Evolutionary conservation across 2,329 filamentous ascomycete species (phyloP).

Genomic region (Zasmidium citrigriseum): DNA sequence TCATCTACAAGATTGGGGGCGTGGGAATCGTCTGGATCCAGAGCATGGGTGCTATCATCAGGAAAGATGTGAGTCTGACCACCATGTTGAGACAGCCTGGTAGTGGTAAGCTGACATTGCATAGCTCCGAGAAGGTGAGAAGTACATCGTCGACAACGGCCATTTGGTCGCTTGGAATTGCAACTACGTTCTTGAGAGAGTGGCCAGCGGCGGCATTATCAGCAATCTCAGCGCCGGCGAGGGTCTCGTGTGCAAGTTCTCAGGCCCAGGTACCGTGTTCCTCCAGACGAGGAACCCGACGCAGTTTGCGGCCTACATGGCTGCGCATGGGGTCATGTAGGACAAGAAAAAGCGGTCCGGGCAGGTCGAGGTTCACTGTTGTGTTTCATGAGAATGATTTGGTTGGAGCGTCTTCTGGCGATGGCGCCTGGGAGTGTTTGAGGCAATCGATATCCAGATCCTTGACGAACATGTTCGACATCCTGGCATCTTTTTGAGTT

Average conservation of each 20-base stretch:
- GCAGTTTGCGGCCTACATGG: conserved; percentile 58
- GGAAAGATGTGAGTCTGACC: conserved; percentile 74
- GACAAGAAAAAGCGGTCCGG: too few species aligned
- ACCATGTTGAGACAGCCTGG: conserved; percentile 8
- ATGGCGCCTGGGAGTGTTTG: background rate
- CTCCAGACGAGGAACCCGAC: conserved; percentile 87
- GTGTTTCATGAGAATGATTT: too few species aligned
- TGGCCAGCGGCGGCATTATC: conserved; percentile 89
- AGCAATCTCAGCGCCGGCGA: conserved; percentile 80
- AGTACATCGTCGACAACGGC: conserved; percentile 72
- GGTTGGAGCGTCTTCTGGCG: background rate
- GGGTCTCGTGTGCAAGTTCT: conserved; percentile 92
- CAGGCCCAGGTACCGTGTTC: conserved; percentile 84
- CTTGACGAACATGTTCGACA: too few species aligned
- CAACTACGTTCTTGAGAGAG: conserved; percentile 87
- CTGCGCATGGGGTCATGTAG: conserved; percentile 35
- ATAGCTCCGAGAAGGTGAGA: conserved; percentile 66
- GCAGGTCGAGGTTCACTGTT: too few species aligned
- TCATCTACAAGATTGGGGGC: conserved; percentile 83
- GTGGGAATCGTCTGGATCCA: conserved; percentile 84
- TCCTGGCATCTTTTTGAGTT: too few species aligned
- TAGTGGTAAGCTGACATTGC: background rate
- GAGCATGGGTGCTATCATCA: conserved; percentile 91
- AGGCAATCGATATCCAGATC: background rate
- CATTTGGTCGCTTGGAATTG: conserved; percentile 90